Percentiles rank a stretch among this genome's conserved stretches.
These are phyloP conservation scores for Alternaria hordeiaustralica DNA, from an alignment of 2,329 filamentous ascomycete species.

Conservation along the genomic window DNA sequence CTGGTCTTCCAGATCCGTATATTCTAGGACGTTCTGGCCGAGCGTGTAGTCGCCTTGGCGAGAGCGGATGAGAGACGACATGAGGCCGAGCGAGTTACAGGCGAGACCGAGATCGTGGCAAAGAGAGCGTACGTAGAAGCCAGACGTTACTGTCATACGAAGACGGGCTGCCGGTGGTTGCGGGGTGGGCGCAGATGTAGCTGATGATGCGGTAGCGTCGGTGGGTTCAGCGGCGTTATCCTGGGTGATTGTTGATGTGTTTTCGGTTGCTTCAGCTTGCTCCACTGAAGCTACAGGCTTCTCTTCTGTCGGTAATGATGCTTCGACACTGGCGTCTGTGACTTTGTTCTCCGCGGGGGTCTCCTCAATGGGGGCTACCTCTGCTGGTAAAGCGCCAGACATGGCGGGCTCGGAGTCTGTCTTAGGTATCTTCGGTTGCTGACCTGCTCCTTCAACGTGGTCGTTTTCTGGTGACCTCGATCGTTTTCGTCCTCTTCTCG, in stretches of 20 bases:
- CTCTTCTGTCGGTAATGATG: conserved; percentile 1
- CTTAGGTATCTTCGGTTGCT: conserved; percentile 32
- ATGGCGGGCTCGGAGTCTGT: conserved; percentile 40
- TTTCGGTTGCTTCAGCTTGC: not conserved
- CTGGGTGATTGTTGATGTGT: not conserved
- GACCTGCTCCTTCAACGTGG: conserved; percentile 19
- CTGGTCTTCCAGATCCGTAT: conserved; percentile 75
- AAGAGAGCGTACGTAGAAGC: conserved; percentile 94
- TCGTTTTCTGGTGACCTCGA: conserved; percentile 23
- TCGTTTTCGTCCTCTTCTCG: conserved; percentile 38
- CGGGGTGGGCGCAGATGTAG: not conserved
- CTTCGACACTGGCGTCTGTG: not conserved
- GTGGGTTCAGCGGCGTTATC: not conserved
- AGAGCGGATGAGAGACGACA: conserved; percentile 82
- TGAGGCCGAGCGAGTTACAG: conserved; percentile 80
- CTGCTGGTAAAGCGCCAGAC: conserved; percentile 40
- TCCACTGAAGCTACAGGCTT: not conserved
- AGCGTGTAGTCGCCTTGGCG: conserved; percentile 83
- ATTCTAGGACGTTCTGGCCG: conserved; percentile 75
- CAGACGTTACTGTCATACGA: conserved; percentile 90
- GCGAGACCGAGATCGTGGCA: conserved; percentile 89
- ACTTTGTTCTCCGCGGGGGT: not conserved
- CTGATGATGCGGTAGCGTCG: not conserved
- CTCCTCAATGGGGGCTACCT: conserved; percentile 5
- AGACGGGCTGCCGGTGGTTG: conserved; percentile 75